Evolutionary conservation across 2,329 filamentous ascomycete genomes (phyloP).

Genomic region (Stachybotrys echinatus): DNA sequence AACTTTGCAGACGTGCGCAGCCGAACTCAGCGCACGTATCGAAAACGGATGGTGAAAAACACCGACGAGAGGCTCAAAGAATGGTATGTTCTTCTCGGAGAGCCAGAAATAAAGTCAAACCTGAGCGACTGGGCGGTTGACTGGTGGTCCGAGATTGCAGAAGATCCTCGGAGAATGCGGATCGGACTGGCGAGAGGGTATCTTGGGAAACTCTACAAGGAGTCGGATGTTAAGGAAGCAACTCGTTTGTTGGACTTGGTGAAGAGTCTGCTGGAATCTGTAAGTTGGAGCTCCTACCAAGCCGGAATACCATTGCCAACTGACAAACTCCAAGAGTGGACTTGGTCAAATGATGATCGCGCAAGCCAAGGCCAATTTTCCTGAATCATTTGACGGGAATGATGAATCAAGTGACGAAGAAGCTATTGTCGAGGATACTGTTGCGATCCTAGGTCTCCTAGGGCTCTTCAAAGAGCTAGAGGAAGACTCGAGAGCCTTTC

Average conservation of each 20-base stretch:
- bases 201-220: conserved; percentile 10
- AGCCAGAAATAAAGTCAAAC: not conserved
- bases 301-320: not conserved
- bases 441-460: not conserved
- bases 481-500: not conserved
- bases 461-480: not conserved
- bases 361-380: too few species aligned
- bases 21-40: not conserved
- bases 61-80: conserved; percentile 4
- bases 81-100: conserved; percentile 11
- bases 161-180: conserved; percentile 10
- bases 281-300: too few species aligned
- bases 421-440: not conserved
- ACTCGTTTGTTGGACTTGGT: too few species aligned
- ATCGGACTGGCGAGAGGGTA: conserved; percentile 11
- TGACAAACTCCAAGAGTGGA: not conserved
- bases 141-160: conserved; percentile 14
- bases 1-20: not conserved
- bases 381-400: too few species aligned
- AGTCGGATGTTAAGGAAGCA: conserved; percentile 2
- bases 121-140: conserved; percentile 6
- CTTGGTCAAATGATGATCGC: not conserved
- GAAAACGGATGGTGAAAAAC: conserved; percentile 2
- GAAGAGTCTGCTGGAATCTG: too few species aligned
- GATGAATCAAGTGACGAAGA: too few species aligned